These are phyloP conservation scores for Chaetomium olivaceum DNA, from an alignment of 2,329 filamentous ascomycete species.

Conservation along the genomic window DNA sequence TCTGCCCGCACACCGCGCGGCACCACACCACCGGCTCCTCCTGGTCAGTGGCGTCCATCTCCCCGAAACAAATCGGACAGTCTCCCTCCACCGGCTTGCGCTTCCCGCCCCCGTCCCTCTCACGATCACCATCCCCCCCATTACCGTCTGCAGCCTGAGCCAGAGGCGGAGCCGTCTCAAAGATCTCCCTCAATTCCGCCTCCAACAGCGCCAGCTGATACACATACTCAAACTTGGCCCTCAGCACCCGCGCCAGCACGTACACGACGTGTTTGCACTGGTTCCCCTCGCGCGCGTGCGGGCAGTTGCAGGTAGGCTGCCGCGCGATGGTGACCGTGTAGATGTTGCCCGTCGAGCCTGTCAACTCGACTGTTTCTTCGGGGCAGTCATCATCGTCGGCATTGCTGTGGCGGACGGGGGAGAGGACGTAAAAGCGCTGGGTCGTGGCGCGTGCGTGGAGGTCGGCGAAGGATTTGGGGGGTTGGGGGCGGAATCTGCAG, in stretches of 20 bases:
- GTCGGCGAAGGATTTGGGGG: constrained; percentile 31
- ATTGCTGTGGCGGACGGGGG: constrained; percentile 36
- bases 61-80: constrained; percentile 59
- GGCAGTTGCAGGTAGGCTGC: constrained; percentile 57
- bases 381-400: not conserved
- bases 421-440: constrained; percentile 49
- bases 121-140: not conserved
- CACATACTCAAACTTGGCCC: constrained; percentile 54
- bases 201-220: constrained; percentile 64
- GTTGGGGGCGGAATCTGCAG: constrained; percentile 30
- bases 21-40: constrained; percentile 51
- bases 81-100: constrained; percentile 55
- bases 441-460: constrained; percentile 32
- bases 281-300: constrained; percentile 53
- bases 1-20: constrained; percentile 54
- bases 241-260: constrained; percentile 60
- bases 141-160: constrained; percentile 33
- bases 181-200: constrained; percentile 60
- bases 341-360: constrained; percentile 66
- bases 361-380: constrained; percentile 58
- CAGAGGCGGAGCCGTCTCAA: constrained; percentile 53
- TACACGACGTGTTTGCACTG: constrained; percentile 69
- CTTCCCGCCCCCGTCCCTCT: constrained; percentile 38
- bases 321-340: constrained; percentile 58
- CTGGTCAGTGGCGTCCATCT: constrained; percentile 41